Evolutionary conservation across 2,329 filamentous ascomycete genomes (phyloP).

Genomic region (Rutstroemia sp.): DNA sequence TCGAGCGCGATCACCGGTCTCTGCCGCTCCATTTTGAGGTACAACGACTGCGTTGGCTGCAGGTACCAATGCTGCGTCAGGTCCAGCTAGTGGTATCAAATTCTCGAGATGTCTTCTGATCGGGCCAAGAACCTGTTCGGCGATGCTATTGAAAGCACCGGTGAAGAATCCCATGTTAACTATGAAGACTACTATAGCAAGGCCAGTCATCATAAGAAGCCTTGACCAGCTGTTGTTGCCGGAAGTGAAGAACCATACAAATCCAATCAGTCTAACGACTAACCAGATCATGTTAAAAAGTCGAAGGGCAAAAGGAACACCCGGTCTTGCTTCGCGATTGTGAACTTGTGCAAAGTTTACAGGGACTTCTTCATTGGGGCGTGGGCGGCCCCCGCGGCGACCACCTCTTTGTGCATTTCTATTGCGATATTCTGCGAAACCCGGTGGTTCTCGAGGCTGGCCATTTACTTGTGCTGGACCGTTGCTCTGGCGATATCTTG

Average conservation of each 20-base stretch:
- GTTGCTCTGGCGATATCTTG: slow-evolving; percentile 12
- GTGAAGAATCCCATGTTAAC: slow-evolving; percentile 52
- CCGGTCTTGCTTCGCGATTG: slow-evolving; percentile 3
- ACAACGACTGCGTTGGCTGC: slow-evolving; percentile 28
- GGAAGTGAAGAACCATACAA: slow-evolving; percentile 59
- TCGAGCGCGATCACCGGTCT: slow-evolving; percentile 7
- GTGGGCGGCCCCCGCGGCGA: slow-evolving; percentile 15
- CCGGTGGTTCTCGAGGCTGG: slow-evolving; percentile 11
- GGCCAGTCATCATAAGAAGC: slow-evolving; percentile 46
- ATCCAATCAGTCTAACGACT: slow-evolving; percentile 47
- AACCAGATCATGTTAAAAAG: slow-evolving; percentile 45
- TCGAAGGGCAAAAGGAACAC: slow-evolving; percentile 1
- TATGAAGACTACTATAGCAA: slow-evolving; percentile 50
- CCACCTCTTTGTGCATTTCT: slow-evolving; percentile 15
- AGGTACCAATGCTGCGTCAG: slow-evolving; percentile 28
- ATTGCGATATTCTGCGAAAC: slow-evolving; percentile 23
- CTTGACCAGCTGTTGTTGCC: slow-evolving; percentile 51
- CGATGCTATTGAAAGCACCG: slow-evolving; percentile 48
- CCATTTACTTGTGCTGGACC: neutral
- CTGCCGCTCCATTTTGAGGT: slow-evolving; percentile 18
- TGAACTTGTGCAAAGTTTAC: slow-evolving; percentile 15
- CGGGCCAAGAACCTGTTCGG: slow-evolving; percentile 48
- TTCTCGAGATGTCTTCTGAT: slow-evolving; percentile 52
- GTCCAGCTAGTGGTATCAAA: slow-evolving; percentile 46
- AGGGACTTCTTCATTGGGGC: slow-evolving; percentile 10